Conservation (phyloP, 73 alveolate species). For the Breviolum minutum region DNA sequence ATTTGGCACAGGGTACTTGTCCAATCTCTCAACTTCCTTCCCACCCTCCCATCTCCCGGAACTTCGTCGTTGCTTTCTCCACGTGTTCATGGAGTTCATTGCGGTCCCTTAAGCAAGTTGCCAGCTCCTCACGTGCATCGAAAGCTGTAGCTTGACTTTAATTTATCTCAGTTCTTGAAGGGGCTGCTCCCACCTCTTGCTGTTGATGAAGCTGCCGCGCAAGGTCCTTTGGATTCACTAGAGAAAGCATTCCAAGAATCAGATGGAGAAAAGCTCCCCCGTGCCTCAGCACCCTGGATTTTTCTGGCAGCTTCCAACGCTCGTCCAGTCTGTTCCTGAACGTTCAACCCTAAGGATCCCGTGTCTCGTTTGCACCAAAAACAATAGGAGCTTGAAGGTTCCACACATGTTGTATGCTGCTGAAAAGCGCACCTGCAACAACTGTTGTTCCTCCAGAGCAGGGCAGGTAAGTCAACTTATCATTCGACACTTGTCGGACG, state of each 20-base stretch:
- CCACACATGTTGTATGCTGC: too few relatives aligned
- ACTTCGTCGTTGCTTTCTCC: conserved; percentile 56
- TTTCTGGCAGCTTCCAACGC: conserved; percentile 76
- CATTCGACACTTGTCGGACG: too few relatives aligned
- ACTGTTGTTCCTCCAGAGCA: neutral
- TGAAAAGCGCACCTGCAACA: neutral
- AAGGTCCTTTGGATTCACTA: neutral
- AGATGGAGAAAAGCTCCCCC: neutral
- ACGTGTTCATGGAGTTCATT: conserved; percentile 69
- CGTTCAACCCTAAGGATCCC: too few relatives aligned
- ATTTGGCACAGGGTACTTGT: neutral
- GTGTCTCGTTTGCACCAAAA: too few relatives aligned
- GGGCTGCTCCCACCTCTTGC: conserved; percentile 37
- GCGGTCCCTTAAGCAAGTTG: conserved; percentile 55
- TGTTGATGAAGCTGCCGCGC: conserved; percentile 85
- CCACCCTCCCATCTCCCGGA: conserved; percentile 19
- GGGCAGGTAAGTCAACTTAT: neutral
- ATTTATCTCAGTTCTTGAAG: neutral
- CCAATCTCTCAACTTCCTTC: neutral
- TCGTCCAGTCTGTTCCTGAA: conserved; percentile 57
- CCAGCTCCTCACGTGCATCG: conserved; percentile 40
- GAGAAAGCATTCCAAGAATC: neutral
- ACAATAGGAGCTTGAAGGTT: too few relatives aligned
- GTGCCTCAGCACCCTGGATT: conserved; percentile 51
- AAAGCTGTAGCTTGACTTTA: too few relatives aligned